Conservation (phyloP, 1,139 yeast genomes). For the Hyphopichia fennica region DNA sequence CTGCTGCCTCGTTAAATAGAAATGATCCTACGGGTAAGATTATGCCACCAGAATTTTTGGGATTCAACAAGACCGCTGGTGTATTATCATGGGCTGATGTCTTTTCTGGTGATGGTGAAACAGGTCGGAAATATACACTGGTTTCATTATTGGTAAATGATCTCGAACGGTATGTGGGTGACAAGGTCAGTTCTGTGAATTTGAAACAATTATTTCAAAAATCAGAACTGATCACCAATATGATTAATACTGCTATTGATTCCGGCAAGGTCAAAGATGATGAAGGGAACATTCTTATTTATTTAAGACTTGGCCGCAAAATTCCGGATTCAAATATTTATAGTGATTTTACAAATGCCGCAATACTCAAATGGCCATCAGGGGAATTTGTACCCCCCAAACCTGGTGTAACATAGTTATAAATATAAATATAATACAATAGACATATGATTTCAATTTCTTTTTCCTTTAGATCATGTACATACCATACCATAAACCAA, state of each 20-base stretch:
- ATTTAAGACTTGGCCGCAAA: slow-evolving; percentile 53
- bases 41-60: slow-evolving; percentile 55
- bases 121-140: slow-evolving; percentile 33
- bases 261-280: slow-evolving; percentile 15
- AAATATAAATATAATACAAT: not conserved
- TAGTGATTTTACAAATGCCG: slow-evolving; percentile 62
- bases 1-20: slow-evolving; percentile 63
- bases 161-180: slow-evolving; percentile 70
- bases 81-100: slow-evolving; percentile 33
- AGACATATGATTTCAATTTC: not conserved
- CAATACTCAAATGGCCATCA: slow-evolving; percentile 54
- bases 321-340: slow-evolving; percentile 36
- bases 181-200: slow-evolving; percentile 36
- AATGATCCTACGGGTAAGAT: slow-evolving; percentile 71
- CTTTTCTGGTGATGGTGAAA: slow-evolving; percentile 8
- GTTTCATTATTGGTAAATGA: slow-evolving; percentile 74
- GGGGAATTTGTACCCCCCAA: slow-evolving; percentile 49
- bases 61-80: slow-evolving; percentile 33
- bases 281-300: slow-evolving; percentile 40
- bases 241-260: not conserved
- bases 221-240: slow-evolving; percentile 15
- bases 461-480: not conserved
- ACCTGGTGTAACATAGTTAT: slow-evolving; percentile 40
- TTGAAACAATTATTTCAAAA: slow-evolving; percentile 35
- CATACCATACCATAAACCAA: too few relatives aligned